These are phyloP conservation scores for Astraeus odoratus DNA, from an alignment of 768 basidiomycete genomes.

Conservation along the genomic window DNA sequence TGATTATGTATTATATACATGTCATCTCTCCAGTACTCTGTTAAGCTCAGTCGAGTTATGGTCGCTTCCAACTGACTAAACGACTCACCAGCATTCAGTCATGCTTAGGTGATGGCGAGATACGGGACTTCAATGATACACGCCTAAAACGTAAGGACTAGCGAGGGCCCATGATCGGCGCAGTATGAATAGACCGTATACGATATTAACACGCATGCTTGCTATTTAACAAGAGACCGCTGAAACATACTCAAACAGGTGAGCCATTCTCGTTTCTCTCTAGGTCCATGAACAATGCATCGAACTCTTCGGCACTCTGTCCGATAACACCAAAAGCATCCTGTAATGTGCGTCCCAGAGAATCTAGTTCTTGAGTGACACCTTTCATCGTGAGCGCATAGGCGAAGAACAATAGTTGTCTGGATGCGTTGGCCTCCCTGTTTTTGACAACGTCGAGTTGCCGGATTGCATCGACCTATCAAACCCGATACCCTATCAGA, in stretches of 20 bases:
- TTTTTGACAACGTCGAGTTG: slow-evolving; percentile 83
- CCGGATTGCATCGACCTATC: slow-evolving; percentile 75
- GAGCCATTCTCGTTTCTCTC: slow-evolving; percentile 2
- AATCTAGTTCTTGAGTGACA: slow-evolving; percentile 84
- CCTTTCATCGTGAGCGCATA: slow-evolving; percentile 94
- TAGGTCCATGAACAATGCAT: slow-evolving; percentile 52
- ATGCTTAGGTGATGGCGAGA: no score
- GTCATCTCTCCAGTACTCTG: no score
- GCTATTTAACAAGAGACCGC: background rate
- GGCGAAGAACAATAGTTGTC: slow-evolving; percentile 88
- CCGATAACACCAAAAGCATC: slow-evolving; percentile 91
- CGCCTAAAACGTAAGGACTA: background rate
- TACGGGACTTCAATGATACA: background rate
- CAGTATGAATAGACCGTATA: background rate
- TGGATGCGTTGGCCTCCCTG: slow-evolving; percentile 71
- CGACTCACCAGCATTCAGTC: no score
- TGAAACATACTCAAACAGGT: slow-evolving; percentile 11
- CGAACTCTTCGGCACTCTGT: slow-evolving; percentile 74
- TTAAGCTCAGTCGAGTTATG: no score
- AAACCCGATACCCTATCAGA: background rate
- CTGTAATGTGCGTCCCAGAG: slow-evolving; percentile 74
- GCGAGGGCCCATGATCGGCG: background rate
- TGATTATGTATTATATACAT: no score
- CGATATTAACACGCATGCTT: background rate
- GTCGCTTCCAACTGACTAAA: no score